Evolutionary conservation across 108 stramenopile genomes (phyloP), one percentile per base, ranked within the genome.

Genomic region (Stephanodiscus minutulus): DNA sequence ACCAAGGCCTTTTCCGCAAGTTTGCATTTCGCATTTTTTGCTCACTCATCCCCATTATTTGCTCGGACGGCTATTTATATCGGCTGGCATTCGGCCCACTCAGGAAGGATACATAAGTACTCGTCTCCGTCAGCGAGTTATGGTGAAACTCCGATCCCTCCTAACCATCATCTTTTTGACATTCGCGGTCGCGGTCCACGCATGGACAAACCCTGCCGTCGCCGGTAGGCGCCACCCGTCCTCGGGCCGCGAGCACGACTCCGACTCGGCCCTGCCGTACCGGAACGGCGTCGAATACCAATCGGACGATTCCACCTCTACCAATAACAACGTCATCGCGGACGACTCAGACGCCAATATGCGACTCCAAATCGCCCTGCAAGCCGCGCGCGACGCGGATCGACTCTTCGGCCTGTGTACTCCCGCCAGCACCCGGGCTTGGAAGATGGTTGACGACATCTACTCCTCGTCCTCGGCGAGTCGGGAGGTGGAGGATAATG

Each of bases 401-500:
- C 65, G 65, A 18, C 36, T 18, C 7, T 33, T 37, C 46, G 65
- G 65, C 0, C 65, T 66, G 0, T 66, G 65, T 46, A 50, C 50
- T 1, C 50, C 65, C 49, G 50, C 47, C 10, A 66, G 65, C 33
- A 28, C 28, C 27, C 48, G 27, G 11, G 65, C 65, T 0, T 66
- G 65, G 65, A 13, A 27, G 33, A 24, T 50, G 21, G 65, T 66
- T 0, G 65, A 66, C 37, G 48, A 25, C 27, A 50, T 66, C 18
- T 66, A 50, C 36, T 49, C 28, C 0, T 27, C 35, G 11, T 66
- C 65, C 6, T 36, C 49, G 20, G 65, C 33, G 11, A 50, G 65
- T 28, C 29, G 21, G 17, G 31, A 66, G 65, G 65, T 66, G 29
- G 65, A 66, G 53, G 21, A 50, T 35, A 50, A 29, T 22, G 65